Percentiles rank a stretch among this genome's conserved stretches.
Conservation (phyloP, 176 grass and related monocot species). For the Triticum monococcum region DNA sequence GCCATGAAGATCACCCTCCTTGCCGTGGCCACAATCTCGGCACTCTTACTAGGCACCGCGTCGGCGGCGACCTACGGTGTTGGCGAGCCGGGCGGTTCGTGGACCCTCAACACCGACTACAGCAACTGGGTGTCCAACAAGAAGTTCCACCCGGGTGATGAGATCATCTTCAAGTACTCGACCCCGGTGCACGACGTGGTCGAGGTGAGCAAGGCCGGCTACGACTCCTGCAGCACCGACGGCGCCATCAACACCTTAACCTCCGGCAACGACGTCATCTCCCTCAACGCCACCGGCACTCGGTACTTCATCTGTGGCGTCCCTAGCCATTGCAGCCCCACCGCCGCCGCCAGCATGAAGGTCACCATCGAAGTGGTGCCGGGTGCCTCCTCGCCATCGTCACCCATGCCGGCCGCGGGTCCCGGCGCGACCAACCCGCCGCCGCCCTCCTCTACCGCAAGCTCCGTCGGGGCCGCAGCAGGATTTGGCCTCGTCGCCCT, state of each 20-base stretch:
- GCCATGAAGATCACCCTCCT: not conserved
- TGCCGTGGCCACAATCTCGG: not conserved
- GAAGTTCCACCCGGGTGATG: conserved; percentile 46
- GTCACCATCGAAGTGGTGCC: conserved; percentile 34
- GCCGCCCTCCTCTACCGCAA: not conserved
- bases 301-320: not conserved
- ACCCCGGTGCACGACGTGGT: conserved; percentile 26
- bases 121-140: conserved; percentile 35
- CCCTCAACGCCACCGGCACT: not conserved
- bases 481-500: not conserved
- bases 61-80: conserved; percentile 48
- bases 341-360: conserved; percentile 30
- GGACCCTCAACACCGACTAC: conserved; percentile 47
- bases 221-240: conserved; percentile 34
- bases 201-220: conserved; percentile 45
- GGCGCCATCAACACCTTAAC: conserved; percentile 21
- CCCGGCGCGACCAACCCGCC: not conserved
- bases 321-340: conserved; percentile 31
- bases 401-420: not conserved
- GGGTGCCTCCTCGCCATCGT: not conserved
- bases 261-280: conserved; percentile 25
- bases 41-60: conserved; percentile 2
- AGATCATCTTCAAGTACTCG: conserved; percentile 45
- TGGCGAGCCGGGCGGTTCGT: conserved; percentile 34
- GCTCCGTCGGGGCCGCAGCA: not conserved